Conservation (phyloP, 2,329 filamentous ascomycete genomes). For the Neurospora crassa region DNA sequence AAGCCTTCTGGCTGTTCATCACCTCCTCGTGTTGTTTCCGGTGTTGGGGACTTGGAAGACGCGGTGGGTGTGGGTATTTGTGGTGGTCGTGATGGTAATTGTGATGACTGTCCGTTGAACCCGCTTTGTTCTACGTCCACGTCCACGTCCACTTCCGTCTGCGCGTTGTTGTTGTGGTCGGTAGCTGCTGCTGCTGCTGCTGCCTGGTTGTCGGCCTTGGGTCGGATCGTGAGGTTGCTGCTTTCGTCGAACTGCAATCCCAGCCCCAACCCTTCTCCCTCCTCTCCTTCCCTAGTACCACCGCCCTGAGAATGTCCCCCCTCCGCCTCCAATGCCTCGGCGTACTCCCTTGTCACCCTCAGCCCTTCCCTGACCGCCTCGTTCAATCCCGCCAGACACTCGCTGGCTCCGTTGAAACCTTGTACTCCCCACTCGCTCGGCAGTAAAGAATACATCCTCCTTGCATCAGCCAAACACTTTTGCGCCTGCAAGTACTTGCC, state of each 20-base stretch:
- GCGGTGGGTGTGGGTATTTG: neutral
- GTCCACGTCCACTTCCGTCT: conserved; percentile 27
- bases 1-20: neutral
- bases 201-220: neutral
- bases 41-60: neutral
- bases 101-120: conserved; percentile 6
- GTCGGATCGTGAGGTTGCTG: neutral
- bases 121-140: conserved; percentile 46
- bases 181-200: neutral
- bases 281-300: conserved; percentile 10
- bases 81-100: neutral
- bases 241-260: neutral
- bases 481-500: conserved; percentile 71
- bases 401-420: conserved; percentile 39
- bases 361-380: conserved; percentile 39
- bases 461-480: conserved; percentile 63
- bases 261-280: neutral
- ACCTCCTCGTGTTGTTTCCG: neutral
- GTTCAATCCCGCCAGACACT: conserved; percentile 43
- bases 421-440: conserved; percentile 41
- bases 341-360: conserved; percentile 13
- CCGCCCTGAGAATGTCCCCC: conserved; percentile 2
- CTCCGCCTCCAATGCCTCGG: neutral
- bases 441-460: conserved; percentile 42
- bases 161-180: neutral